These are phyloP conservation scores for Lobosporangium transversale DNA, from an alignment of 192 early-diverging fungal species.

Conservation along the genomic window DNA sequence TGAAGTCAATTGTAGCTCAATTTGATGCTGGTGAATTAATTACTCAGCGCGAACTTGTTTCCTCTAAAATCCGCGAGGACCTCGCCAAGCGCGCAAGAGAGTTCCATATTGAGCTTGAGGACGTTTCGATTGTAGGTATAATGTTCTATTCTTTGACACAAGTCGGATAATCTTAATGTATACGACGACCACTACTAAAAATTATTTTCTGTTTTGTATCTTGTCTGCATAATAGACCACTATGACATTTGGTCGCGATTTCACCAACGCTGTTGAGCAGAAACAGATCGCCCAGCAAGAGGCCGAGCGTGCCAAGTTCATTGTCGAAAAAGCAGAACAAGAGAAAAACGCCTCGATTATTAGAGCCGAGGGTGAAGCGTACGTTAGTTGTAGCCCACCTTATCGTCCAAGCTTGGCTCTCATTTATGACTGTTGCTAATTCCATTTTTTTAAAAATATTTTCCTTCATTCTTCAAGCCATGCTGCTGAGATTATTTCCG, in stretches of 20 bases:
- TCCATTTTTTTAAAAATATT: neutral
- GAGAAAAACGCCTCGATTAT: constrained; percentile 98
- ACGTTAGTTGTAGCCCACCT: no score
- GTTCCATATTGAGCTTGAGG: constrained; percentile 96
- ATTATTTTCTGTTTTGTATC: no score
- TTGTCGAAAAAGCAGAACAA: constrained; percentile 98
- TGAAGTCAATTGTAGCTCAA: constrained; percentile 99
- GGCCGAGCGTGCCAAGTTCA: constrained; percentile 97
- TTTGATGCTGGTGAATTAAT: constrained; percentile 98
- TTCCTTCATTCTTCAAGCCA: constrained; percentile 15
- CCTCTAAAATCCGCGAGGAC: constrained; percentile 91
- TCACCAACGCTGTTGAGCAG: constrained; percentile 98
- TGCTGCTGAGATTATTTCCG: constrained; percentile 92
- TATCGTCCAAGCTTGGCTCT: no score
- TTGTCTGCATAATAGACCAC: constrained; percentile 73
- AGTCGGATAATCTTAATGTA: no score
- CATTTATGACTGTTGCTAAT: no score
- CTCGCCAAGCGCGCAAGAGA: constrained; percentile 92
- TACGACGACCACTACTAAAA: no score
- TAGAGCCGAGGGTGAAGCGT: constrained; percentile 97
- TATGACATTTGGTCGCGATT: constrained; percentile 98
- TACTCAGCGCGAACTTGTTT: constrained; percentile 96
- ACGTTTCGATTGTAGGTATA: constrained; percentile 90
- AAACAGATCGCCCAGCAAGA: constrained; percentile 99
- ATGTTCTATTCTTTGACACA: neutral